Base-by-base conservation (phyloP, 441 rosid species). In the Bocquillonia castaneifolia region DNA sequence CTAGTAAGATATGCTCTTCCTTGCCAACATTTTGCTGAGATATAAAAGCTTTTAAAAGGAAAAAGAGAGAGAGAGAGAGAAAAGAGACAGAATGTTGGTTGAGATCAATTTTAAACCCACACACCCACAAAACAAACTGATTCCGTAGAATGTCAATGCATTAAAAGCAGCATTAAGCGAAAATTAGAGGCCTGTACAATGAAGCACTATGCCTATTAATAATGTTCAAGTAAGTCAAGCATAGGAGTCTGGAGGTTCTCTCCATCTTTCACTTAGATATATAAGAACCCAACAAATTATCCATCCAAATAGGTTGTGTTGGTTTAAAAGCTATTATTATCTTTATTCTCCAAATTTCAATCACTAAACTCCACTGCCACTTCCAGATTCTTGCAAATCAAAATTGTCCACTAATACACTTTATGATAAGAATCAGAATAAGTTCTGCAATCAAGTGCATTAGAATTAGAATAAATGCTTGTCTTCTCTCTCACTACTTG, bases 341-440 rank as follows among this genome's bases (percentile, higher is more conserved):
- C 72, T 69, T 67, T 70, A 79, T 77, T 82, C 85, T 59, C 77
- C 48, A 47, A 40, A 25, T 9, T 2, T 36, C 77, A 40, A 31
- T 37, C 75, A 71, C 73, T 58, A 1, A 28, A 58, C 34, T 4
- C 4, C 62, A 20, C 14, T 26, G 2, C 26, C 26, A n/a, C 67
- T 48, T 36, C 31, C 9, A 26, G 42, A 75, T 82, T 75, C 76
- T 52, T 54, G 64, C 44, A 61, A 48, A 45, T 13, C 50, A 15
- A 10, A 77, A 72, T 72, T 64, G 78, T 31, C 78, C 73, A 57
- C 80, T 58, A 40, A 42, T 0, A 6, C 50, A 3, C 28, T 25
- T 34, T 17, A 3, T 36, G 29, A 4, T 55, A 58, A 50, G 85
- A 79, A 76, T 77, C 42, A 0, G 86, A 82, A 82, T 75, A 58